Conservation (phyloP, 1,139 yeast species). For the Zygotorulaspora mrakii region DNA sequence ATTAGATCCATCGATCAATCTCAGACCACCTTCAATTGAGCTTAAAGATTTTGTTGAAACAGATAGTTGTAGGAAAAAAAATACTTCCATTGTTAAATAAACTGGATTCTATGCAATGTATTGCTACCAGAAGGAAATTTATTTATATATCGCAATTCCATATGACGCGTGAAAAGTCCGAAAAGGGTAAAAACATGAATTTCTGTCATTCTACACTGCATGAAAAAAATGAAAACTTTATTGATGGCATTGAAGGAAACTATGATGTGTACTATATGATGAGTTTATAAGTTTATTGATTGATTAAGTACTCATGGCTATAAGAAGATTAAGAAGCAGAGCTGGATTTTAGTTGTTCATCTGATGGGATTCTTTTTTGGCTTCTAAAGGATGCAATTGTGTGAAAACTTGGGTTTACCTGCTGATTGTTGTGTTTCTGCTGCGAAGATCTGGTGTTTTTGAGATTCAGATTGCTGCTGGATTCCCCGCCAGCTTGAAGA, state of each 20-base stretch:
- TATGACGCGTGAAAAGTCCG: constrained; percentile 2
- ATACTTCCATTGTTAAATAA: no score
- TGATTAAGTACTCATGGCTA: background rate
- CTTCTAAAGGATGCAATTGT: background rate
- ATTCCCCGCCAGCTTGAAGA: constrained; percentile 20
- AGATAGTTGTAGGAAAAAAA: no score
- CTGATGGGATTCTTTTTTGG: background rate
- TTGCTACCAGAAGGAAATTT: no score
- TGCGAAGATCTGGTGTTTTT: constrained; percentile 1
- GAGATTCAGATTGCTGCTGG: constrained; percentile 15
- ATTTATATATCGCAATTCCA: background rate
- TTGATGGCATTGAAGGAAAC: background rate
- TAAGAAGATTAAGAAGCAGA: background rate
- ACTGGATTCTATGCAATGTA: no score
- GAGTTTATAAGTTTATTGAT: background rate
- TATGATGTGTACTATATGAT: background rate
- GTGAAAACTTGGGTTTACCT: background rate
- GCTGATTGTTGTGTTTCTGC: constrained; percentile 1
- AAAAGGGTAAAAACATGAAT: constrained; percentile 2
- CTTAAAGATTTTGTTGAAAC: background rate
- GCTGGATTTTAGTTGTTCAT: background rate
- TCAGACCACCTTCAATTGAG: background rate
- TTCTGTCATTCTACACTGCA: no score
- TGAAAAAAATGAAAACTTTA: background rate
- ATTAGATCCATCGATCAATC: constrained; percentile 1